Percentiles rank a stretch among this genome's conserved stretches.
Conservation (phyloP, 495 filamentous ascomycete genomes). For the Neohortaea acidophila region DNA sequence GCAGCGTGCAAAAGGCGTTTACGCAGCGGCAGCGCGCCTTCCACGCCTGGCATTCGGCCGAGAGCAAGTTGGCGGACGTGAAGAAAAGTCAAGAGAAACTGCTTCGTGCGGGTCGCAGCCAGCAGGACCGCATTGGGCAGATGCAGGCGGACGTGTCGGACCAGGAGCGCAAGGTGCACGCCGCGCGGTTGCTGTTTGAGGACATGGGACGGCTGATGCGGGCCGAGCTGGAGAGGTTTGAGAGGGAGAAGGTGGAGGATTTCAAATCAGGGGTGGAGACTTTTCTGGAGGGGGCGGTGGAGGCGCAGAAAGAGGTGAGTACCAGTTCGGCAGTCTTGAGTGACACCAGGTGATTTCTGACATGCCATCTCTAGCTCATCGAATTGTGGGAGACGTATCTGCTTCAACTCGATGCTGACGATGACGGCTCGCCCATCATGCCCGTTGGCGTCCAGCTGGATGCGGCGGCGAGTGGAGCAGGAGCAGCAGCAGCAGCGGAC, state of each 20-base stretch:
- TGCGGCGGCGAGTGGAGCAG: too few relatives aligned
- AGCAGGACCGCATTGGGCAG: constrained; percentile 89
- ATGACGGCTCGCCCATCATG: constrained; percentile 45
- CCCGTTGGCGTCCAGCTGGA: constrained; percentile 13
- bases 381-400: constrained; percentile 98
- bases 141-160: constrained; percentile 81
- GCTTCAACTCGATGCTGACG: constrained; percentile 83
- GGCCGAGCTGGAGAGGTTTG: constrained; percentile 79
- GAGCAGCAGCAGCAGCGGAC: background rate
- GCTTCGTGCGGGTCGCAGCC: constrained; percentile 77
- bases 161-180: constrained; percentile 85
- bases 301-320: constrained; percentile 94
- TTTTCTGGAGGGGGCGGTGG: constrained; percentile 86
- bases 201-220: constrained; percentile 95
- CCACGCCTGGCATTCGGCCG: constrained; percentile 79
- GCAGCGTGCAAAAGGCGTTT: constrained; percentile 83
- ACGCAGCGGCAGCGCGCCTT: constrained; percentile 85
- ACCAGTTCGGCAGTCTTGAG: background rate
- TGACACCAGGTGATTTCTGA: constrained; percentile 2
- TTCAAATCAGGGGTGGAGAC: constrained; percentile 98
- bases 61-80: constrained; percentile 75
- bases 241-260: constrained; percentile 95
- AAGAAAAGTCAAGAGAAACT: constrained; percentile 79
- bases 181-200: constrained; percentile 77
- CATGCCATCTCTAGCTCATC: constrained; percentile 53